A percentile compares a stretch with the other conserved stretches of the same genome.
Conservation (phyloP, 2,329 filamentous ascomycete species). For the Neonectria ditissima region DNA sequence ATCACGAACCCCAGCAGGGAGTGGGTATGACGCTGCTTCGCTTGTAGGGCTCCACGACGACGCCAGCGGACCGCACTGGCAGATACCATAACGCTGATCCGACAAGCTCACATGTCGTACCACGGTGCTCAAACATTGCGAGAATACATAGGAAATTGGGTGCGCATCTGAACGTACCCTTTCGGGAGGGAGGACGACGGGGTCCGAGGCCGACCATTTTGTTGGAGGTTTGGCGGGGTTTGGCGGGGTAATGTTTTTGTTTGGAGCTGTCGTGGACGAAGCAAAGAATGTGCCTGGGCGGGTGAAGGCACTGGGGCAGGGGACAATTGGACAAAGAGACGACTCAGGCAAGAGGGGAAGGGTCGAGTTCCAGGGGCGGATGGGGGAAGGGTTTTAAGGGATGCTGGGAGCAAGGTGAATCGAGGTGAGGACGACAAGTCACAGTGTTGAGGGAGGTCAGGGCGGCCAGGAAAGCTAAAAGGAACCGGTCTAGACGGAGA, state of each 20-base stretch:
- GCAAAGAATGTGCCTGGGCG: conserved; percentile 1
- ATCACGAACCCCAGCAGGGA: conserved; percentile 8
- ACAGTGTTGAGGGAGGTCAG: conserved; percentile 21
- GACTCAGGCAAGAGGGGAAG: not conserved
- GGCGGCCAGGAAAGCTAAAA: conserved; percentile 18
- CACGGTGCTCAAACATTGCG: conserved; percentile 8
- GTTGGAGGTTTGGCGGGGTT: conserved; percentile 50
- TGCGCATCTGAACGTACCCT: conserved; percentile 69
- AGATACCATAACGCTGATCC: conserved; percentile 8
- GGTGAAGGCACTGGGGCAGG: conserved; percentile 6
- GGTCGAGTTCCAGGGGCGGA: conserved; percentile 7
- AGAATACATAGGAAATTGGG: not conserved
- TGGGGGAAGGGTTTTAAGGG: conserved; percentile 43
- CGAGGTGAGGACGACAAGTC: conserved; percentile 30
- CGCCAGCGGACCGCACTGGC: conserved; percentile 5
- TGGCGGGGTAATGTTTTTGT: conserved; percentile 50
- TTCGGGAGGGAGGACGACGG: conserved; percentile 65
- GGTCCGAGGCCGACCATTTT: conserved; percentile 66
- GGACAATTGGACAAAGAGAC: conserved; percentile 7
- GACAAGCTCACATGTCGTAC: not conserved
- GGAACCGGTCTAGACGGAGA: conserved; percentile 18
- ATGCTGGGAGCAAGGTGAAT: conserved; percentile 41
- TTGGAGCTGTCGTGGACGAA: conserved; percentile 23
- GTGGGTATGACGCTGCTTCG: conserved; percentile 3
- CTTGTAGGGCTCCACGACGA: conserved; percentile 4